Evolutionary conservation across 768 basidiomycete species (phyloP).

Genomic region (Coprinopsis marcescibilis): DNA sequence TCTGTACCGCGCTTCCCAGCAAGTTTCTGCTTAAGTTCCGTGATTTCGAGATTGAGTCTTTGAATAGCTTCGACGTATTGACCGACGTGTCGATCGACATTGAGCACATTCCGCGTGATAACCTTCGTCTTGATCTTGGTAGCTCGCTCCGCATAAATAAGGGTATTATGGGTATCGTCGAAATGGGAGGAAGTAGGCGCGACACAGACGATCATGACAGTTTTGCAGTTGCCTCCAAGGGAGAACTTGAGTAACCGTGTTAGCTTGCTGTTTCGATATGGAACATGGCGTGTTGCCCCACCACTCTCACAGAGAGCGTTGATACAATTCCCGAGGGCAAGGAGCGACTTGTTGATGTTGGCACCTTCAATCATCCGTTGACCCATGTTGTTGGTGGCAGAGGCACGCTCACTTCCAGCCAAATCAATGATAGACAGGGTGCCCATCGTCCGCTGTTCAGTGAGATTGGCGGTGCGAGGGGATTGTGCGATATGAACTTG

Average conservation of each 20-base stretch:
- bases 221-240: constrained; percentile 97
- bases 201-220: constrained; percentile 98
- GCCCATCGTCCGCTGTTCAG: constrained; percentile 77
- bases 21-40: constrained; percentile 80
- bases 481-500: constrained; percentile 91
- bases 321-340: constrained; percentile 97
- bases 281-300: constrained; percentile 82
- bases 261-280: constrained; percentile 97
- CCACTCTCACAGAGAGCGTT: constrained; percentile 96
- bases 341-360: constrained; percentile 97
- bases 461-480: constrained; percentile 78
- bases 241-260: constrained; percentile 97
- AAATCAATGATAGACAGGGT: constrained; percentile 97
- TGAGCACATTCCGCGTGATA: constrained; percentile 90
- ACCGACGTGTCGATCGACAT: constrained; percentile 91
- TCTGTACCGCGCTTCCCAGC: constrained; percentile 64
- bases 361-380: constrained; percentile 98
- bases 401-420: constrained; percentile 94
- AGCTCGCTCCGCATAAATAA: constrained; percentile 95
- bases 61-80: constrained; percentile 95
- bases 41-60: constrained; percentile 76
- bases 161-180: constrained; percentile 98
- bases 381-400: constrained; percentile 95
- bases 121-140: constrained; percentile 99
- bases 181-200: constrained; percentile 94